These are phyloP conservation scores for Tilletiaria anomala DNA, from an alignment of 1,284 basidiomycete species.

Conservation along the genomic window DNA sequence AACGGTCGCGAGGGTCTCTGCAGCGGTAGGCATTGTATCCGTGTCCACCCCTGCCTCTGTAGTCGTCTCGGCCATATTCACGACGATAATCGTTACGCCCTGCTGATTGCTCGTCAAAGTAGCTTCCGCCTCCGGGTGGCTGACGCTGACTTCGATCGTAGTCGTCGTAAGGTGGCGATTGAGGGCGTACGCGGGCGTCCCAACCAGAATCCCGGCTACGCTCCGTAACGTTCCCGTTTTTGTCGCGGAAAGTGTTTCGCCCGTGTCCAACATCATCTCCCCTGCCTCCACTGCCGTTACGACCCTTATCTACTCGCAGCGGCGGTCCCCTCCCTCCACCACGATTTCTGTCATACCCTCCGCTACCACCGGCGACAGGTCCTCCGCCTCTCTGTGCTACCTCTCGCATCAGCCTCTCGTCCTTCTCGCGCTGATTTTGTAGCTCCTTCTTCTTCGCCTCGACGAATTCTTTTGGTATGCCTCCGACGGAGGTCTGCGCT, in stretches of 20 bases:
- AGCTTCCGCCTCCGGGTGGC: too few relatives aligned
- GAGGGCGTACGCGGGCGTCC: too few relatives aligned
- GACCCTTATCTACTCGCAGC: constrained; percentile 29
- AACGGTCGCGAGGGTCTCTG: too few relatives aligned
- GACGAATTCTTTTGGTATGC: constrained; percentile 82
- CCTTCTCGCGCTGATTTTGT: constrained; percentile 55
- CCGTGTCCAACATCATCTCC: constrained; percentile 43
- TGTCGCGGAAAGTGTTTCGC: constrained; percentile 20
- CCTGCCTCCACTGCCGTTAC: constrained; percentile 41
- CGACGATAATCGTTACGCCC: too few relatives aligned
- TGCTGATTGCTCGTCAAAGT: too few relatives aligned
- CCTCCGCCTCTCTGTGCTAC: constrained; percentile 41
- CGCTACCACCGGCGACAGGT: constrained; percentile 29
- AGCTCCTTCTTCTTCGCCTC: constrained; percentile 93
- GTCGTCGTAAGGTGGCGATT: too few relatives aligned
- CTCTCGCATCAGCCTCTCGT: constrained; percentile 56
- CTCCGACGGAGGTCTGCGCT: constrained; percentile 73
- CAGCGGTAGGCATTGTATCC: too few relatives aligned
- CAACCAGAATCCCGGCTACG: constrained; percentile 40
- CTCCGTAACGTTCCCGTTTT: constrained; percentile 42
- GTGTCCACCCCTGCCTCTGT: too few relatives aligned
- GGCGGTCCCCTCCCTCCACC: constrained; percentile 43
- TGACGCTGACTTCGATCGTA: too few relatives aligned
- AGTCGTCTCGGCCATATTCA: too few relatives aligned
- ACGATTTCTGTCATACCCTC: constrained; percentile 41